phyloP scores from a whole-genome alignment of 1,139 yeast genomes.

The Geotrichum cucujoidarum region DNA sequence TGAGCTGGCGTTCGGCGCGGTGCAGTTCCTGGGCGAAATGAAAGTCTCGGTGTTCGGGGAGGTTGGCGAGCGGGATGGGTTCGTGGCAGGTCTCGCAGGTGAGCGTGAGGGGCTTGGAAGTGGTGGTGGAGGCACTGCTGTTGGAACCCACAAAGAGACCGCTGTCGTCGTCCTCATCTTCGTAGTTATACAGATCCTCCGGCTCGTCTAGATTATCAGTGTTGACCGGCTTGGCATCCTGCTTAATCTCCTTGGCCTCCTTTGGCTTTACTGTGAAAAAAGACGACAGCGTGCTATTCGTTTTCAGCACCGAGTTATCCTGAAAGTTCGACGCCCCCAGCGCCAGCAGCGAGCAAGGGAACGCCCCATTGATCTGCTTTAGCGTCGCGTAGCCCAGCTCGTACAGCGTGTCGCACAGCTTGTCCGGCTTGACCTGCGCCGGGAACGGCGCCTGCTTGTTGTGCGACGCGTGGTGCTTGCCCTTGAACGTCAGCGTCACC shows the following conservation, averaged over 20 bases:
- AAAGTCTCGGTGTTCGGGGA: slow-evolving; percentile 40
- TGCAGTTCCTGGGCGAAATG: slow-evolving; percentile 41
- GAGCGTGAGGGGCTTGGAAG: slow-evolving; percentile 16
- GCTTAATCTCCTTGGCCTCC: not conserved
- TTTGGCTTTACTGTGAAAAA: slow-evolving; percentile 11
- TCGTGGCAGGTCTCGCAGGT: slow-evolving; percentile 32
- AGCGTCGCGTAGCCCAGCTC: slow-evolving; percentile 31
- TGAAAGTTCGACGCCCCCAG: slow-evolving; percentile 24
- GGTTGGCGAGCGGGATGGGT: slow-evolving; percentile 21
- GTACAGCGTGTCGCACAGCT: slow-evolving; percentile 26
- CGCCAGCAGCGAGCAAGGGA: slow-evolving; percentile 25
- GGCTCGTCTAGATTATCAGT: not conserved
- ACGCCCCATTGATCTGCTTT: slow-evolving; percentile 20
- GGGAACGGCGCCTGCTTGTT: slow-evolving; percentile 26
- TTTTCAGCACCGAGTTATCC: slow-evolving; percentile 5
- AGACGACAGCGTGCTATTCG: slow-evolving; percentile 8
- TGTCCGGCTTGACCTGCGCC: slow-evolving; percentile 20
- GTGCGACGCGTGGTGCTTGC: slow-evolving; percentile 15
- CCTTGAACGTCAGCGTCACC: slow-evolving; percentile 29
- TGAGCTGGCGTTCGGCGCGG: not conserved
- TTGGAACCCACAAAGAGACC: slow-evolving; percentile 9
- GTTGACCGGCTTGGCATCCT: not conserved
- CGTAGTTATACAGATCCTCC: no score
- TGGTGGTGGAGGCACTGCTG: slow-evolving; percentile 6
- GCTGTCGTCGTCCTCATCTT: slow-evolving; percentile 22